Evolutionary conservation across 495 filamentous ascomycete genomes (phyloP), one percentile per base, ranked within the genome.

Genomic region (Daldinia bambusicola): DNA sequence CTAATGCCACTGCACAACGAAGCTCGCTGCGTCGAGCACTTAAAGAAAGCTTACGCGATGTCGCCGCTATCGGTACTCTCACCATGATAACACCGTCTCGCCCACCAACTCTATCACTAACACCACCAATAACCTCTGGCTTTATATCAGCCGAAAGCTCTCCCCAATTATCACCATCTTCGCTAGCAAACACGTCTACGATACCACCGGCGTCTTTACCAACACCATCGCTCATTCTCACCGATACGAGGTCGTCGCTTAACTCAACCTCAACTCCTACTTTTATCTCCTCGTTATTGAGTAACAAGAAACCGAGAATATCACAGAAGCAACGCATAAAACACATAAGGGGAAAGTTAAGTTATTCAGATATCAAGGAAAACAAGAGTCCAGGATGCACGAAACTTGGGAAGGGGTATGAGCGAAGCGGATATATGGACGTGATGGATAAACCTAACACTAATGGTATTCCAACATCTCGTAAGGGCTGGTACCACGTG

Each of bases 401-500:
- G 1, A 4, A 10, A 2, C 9, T 2, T 10, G 16, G 37, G 2
- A 56, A 38, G 6, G 31, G 16, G 9, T 9, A 20, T 37, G 32
- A 38, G 32, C 26, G 4, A 10, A 12, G 31, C n/a, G 31, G 50
- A 48, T 34, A 50, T n/a, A 16, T 31, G 6, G 14, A 52, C 18
- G 61, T 26, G 3, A 16, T 12, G 6, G 41, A 8, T 12, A 50
- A 50, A 18, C 20, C 43, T 10, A n/a, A 61, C 14, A 13, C 8
- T 8, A 57, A 55, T 36, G 61, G 48, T 2, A 70, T 67, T 45
- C 43, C 41, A 12, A 57, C 59, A 1, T 51, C 50, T 0, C 53
- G 55, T 13, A 70, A 70, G 20, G 67, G 67, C 26, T 76, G 74
- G 74, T 65, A 76, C 12, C 30, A 26, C 12, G 38, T 76, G 0